Percentiles rank a stretch among this genome's conserved stretches.
phyloP scores from a whole-genome alignment of 192 early-diverging fungal species.

The Haplosporangium gracile region DNA sequence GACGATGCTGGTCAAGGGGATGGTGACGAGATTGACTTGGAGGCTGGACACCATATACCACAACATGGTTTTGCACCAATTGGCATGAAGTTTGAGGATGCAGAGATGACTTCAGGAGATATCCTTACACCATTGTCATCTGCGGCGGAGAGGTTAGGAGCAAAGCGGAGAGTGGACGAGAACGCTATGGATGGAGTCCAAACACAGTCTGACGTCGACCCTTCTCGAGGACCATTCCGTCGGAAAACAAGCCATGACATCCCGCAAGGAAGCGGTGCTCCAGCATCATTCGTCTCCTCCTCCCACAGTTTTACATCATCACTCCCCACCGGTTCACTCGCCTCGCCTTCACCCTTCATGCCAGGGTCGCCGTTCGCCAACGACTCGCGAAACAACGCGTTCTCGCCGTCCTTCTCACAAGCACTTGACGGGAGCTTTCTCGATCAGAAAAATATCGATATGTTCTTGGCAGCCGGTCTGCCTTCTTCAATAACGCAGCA shows the following conservation, averaged over 20 bases:
- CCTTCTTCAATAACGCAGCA: not conserved
- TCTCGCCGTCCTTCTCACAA: constrained; percentile 26
- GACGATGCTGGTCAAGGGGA: constrained; percentile 18
- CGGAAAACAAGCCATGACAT: constrained; percentile 56
- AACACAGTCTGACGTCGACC: constrained; percentile 15
- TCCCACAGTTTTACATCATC: constrained; percentile 4
- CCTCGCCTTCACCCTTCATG: constrained; percentile 36
- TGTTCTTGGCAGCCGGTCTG: constrained; percentile 31
- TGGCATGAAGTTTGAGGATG: constrained; percentile 22
- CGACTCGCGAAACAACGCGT: constrained; percentile 17
- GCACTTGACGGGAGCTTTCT: constrained; percentile 30
- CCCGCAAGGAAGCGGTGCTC: not conserved
- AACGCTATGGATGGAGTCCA: constrained; percentile 41
- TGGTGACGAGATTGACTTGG: constrained; percentile 45
- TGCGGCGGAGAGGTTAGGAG: constrained; percentile 22
- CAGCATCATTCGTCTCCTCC: not conserved
- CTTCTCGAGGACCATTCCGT: constrained; percentile 41
- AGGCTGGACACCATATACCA: constrained; percentile 39
- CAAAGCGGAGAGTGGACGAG: constrained; percentile 39
- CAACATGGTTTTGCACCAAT: constrained; percentile 1
- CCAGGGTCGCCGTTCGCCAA: constrained; percentile 39
- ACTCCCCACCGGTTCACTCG: not conserved
- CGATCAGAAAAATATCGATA: constrained; percentile 46
- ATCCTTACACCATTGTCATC: constrained; percentile 26
- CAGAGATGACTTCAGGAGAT: constrained; percentile 35